phyloP scores from a whole-genome alignment of 306 rosid genomes.

The Prunus salicina region DNA sequence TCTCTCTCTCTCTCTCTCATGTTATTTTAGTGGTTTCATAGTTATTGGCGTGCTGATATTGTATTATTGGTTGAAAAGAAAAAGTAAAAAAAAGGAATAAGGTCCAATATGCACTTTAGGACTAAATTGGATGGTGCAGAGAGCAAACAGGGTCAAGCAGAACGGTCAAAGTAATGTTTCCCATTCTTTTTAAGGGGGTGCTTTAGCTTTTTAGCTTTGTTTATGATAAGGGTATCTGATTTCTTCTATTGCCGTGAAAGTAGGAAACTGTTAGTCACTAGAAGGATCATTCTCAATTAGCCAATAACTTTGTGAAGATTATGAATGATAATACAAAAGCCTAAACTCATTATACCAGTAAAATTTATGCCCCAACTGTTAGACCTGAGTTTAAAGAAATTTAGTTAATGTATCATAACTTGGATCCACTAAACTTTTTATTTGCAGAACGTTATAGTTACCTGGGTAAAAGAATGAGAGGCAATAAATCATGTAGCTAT shows the following conservation, averaged over 20 bases:
- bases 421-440: neutral
- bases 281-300: neutral
- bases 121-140: conserved; percentile 5
- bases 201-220: neutral
- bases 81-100: neutral
- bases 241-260: neutral
- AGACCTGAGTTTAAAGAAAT: neutral
- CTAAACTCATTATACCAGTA: neutral
- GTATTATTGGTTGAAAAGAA: neutral
- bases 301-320: neutral
- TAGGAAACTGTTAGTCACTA: neutral
- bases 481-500: neutral
- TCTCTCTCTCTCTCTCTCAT: neutral
- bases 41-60: neutral
- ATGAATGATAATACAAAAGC: neutral
- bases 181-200: neutral
- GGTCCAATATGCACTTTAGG: conserved; percentile 10
- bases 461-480: neutral
- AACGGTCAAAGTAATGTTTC: conserved; percentile 7
- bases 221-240: conserved; percentile 5
- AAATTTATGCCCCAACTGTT: neutral
- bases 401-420: neutral
- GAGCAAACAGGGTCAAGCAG: neutral
- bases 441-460: neutral
- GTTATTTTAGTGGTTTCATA: neutral